Conservation (phyloP, 192 early-diverging fungal genomes). For the Chytriomyces hyalinus region DNA sequence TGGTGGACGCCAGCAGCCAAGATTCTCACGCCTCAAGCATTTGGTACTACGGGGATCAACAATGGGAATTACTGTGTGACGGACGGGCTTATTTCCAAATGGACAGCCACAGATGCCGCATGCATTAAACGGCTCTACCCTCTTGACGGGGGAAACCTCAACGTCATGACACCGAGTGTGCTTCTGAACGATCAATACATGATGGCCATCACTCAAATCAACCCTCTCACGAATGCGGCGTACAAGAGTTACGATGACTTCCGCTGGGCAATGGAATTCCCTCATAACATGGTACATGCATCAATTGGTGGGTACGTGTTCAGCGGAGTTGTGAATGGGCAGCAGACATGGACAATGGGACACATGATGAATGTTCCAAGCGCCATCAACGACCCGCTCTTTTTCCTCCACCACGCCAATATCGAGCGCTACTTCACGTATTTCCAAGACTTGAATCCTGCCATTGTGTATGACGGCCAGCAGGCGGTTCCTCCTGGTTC, state of each 20-base stretch:
- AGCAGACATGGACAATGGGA: background rate
- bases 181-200: conserved; percentile 4
- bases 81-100: conserved; percentile 21
- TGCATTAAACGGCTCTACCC: background rate
- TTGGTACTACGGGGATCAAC: conserved; percentile 16
- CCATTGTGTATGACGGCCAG: conserved; percentile 6
- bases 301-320: conserved; percentile 35
- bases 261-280: conserved; percentile 34
- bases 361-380: conserved; percentile 2
- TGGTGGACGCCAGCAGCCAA: conserved; percentile 8
- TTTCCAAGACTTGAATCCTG: conserved; percentile 40
- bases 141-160: background rate
- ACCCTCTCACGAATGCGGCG: background rate
- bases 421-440: conserved; percentile 47
- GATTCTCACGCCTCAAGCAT: conserved; percentile 23
- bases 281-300: conserved; percentile 46
- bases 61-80: conserved; percentile 26
- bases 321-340: conserved; percentile 18
- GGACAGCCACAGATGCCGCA: conserved; percentile 1
- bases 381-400: conserved; percentile 48
- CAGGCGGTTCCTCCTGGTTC: background rate
- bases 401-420: conserved; percentile 54
- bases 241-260: conserved; percentile 29
- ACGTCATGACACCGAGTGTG: background rate
- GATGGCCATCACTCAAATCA: conserved; percentile 18